Conservation (phyloP, 176 grass and related monocot species). For the Cymbopogon citratus region DNA sequence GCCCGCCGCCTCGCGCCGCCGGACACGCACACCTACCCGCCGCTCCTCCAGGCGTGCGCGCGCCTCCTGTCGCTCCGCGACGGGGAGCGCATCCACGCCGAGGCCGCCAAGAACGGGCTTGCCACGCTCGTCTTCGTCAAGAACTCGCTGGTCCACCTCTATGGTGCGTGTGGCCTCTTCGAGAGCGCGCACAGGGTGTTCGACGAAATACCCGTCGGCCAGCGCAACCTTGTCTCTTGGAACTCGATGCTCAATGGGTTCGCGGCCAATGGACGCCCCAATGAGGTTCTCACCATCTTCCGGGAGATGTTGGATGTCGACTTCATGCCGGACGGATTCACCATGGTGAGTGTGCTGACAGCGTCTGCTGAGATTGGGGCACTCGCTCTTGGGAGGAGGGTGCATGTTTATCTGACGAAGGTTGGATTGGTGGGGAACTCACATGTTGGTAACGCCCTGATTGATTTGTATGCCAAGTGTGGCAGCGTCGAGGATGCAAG, state of each 20-base stretch:
- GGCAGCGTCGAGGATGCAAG: conserved; percentile 43
- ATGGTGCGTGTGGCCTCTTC: conserved; percentile 51
- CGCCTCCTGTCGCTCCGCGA: conserved; percentile 54
- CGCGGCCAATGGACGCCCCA: conserved; percentile 60
- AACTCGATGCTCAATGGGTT: conserved; percentile 77
- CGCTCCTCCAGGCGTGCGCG: no score
- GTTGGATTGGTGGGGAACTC: conserved; percentile 47
- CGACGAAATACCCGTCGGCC: conserved; percentile 44
- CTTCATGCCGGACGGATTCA: conserved; percentile 52
- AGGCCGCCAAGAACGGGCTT: conserved; percentile 55
- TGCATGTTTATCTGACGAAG: conserved; percentile 52
- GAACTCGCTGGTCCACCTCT: conserved; percentile 69
- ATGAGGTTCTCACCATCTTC: conserved; percentile 68
- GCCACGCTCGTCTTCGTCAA: conserved; percentile 56
- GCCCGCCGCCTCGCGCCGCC: no score
- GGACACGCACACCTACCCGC: no score
- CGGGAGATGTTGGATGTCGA: conserved; percentile 42
- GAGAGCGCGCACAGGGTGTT: conserved; percentile 73
- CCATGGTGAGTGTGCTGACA: conserved; percentile 66
- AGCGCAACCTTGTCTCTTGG: conserved; percentile 71
- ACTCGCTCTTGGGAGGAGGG: conserved; percentile 52
- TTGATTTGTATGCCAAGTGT: conserved; percentile 75
- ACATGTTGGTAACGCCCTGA: conserved; percentile 62
- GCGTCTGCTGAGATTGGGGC: conserved; percentile 58
- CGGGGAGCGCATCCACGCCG: conserved; percentile 58